Evolutionary conservation across 768 basidiomycete species (phyloP), one percentile per base, ranked within the genome.

Genomic region (Hemileccinum rubropunctum): DNA sequence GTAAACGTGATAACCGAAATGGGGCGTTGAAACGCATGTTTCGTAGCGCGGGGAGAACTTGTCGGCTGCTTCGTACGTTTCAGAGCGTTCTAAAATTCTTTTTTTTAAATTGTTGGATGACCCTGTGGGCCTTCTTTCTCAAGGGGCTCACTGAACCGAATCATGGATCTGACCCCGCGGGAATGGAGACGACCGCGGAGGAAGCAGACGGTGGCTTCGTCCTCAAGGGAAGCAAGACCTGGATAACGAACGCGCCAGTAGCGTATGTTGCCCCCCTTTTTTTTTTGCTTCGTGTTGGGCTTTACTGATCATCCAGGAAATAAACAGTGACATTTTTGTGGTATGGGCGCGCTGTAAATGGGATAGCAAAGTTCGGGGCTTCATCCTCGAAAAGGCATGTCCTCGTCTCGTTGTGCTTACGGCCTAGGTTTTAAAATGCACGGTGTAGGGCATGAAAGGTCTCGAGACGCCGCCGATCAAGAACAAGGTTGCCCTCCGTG

Each of bases 71-170:
- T 98, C 64, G 95, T 95, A 62, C 52, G 88, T 77, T 52, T 55
- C 50, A 45, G 18, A 21, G 5, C 27, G 39, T 37, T 11, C 17
- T 14, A n/a, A 30, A n/a, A 30, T 21, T n/a, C 14, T 15, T 45
- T 21, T 50, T n/a, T n/a, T n/a, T n/a, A n/a, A n/a, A n/a, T n/a
- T n/a, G n/a, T n/a, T n/a, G n/a, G n/a, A n/a, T n/a, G n/a, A n/a
- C n/a, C 21, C 23, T 23, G 3, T 23, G 52, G 37, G 12, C 4
- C 17, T 46, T 45, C n/a, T 43, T 47, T 49, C 27, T 49, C 37
- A 51, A 95, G 94, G 94, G 95, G 26, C 73, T 98, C 37, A 98
- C 95, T 0, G 95, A 98, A 70, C 91, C 95, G 0, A 93, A 98
- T 58, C 93, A 97, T 63, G 95, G 95, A 20, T 98, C 95, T 2